Conservation (phyloP, 768 basidiomycete genomes). For the Kwoniella mangroviensis region DNA sequence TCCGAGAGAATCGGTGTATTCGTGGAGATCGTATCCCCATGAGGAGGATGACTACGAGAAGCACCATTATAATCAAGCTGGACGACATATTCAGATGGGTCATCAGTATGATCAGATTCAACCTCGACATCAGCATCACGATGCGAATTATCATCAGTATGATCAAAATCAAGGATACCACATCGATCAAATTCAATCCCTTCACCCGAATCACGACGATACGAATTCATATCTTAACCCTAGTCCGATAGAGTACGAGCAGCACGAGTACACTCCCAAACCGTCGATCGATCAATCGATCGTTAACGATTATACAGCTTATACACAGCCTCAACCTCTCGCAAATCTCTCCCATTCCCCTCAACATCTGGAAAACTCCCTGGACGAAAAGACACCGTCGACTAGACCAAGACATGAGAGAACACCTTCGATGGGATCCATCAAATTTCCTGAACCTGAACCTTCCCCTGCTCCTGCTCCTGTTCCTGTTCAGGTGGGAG, state of each 20-base stretch:
- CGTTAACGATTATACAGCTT: neutral
- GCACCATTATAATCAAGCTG: neutral
- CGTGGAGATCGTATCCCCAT: neutral
- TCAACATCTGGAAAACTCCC: too few relatives aligned
- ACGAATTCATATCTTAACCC: neutral
- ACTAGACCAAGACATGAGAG: neutral
- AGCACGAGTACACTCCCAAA: neutral
- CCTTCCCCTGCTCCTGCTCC: neutral
- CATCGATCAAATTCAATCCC: neutral
- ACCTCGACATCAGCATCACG: neutral
- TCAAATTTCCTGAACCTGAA: constrained; percentile 2
- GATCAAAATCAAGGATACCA: neutral
- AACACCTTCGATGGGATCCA: constrained; percentile 1
- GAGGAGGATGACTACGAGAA: neutral
- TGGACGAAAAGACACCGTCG: neutral
- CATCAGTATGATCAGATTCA: neutral
- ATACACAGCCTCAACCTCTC: neutral
- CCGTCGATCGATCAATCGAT: neutral
- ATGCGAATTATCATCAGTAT: neutral
- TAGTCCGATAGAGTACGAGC: neutral
- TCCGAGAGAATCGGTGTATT: neutral
- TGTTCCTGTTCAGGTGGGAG: neutral
- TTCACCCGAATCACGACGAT: neutral
- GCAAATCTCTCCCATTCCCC: neutral
- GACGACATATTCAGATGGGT: too few relatives aligned